phyloP scores from a whole-genome alignment of 768 basidiomycete species.

The Auricularia sp. region DNA sequence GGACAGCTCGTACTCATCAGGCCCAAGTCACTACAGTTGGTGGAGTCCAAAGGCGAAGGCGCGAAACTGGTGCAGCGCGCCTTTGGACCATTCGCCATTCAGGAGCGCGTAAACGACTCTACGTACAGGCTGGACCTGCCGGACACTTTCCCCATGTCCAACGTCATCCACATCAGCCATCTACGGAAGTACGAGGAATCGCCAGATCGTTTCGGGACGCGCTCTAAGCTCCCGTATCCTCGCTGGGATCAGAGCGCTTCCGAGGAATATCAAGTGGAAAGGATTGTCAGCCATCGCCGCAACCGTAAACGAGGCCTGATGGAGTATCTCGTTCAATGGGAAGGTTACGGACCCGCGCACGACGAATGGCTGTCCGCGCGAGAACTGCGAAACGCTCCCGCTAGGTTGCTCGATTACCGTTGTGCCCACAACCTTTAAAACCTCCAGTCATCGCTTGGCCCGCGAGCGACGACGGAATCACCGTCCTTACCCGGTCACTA shows the following conservation, averaged over 20 bases:
- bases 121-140: not conserved
- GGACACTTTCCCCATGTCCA: not conserved
- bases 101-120: conserved; percentile 10
- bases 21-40: conserved; percentile 17
- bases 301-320: conserved; percentile 5
- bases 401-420: not conserved
- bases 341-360: conserved; percentile 13
- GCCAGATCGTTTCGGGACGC: conserved; percentile 9
- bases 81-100: conserved; percentile 16
- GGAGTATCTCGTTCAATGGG: conserved; percentile 14
- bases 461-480: too few relatives aligned
- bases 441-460: not conserved
- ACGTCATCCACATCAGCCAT: conserved; percentile 17
- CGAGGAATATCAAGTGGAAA: too few relatives aligned
- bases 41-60: conserved; percentile 14
- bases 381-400: conserved; percentile 15
- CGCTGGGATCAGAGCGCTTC: too few relatives aligned
- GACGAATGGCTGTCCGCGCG: conserved; percentile 17
- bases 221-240: too few relatives aligned
- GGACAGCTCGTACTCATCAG: conserved; percentile 18
- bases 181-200: conserved; percentile 14
- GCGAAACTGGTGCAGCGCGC: conserved; percentile 13
- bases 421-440: not conserved
- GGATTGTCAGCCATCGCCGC: not conserved
- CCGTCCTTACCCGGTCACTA: too few relatives aligned